Evolutionary conservation across 192 early-diverging fungal species (phyloP).

Genomic region (Lobulomyces angularis): DNA sequence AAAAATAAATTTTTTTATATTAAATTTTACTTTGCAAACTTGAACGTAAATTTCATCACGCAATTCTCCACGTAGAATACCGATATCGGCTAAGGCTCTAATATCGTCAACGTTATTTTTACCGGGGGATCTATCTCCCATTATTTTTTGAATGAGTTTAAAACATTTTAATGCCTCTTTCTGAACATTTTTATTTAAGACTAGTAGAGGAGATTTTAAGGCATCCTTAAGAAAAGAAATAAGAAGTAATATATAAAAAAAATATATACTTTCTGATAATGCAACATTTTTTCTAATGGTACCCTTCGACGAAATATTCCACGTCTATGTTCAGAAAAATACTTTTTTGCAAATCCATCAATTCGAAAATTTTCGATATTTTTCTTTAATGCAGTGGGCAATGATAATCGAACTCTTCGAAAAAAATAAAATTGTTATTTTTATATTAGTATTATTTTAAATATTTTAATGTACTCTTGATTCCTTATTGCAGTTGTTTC

Average conservation of each 20-base stretch:
- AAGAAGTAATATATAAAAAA: conserved; percentile 1
- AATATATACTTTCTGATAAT: conserved; percentile 49
- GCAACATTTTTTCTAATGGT: conserved; percentile 79
- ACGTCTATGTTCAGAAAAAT: conserved; percentile 78
- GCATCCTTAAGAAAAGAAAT: conserved; percentile 40
- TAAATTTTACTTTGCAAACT: conserved; percentile 76
- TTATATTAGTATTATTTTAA: too few relatives aligned
- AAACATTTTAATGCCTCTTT: conserved; percentile 82
- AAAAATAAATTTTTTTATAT: too few relatives aligned
- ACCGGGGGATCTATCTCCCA: conserved; percentile 53
- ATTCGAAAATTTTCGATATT: conserved; percentile 71
- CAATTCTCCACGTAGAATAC: conserved; percentile 59
- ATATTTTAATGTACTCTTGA: too few relatives aligned
- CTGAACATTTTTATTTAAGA: conserved; percentile 64
- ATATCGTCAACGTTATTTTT: conserved; percentile 42
- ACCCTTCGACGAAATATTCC: conserved; percentile 73
- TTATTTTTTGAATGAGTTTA: conserved; percentile 68
- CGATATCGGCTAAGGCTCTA: conserved; percentile 64
- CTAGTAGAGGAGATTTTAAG: conserved; percentile 66
- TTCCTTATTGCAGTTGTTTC: too few relatives aligned
- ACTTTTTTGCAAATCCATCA: conserved; percentile 79
- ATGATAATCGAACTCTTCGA: neutral
- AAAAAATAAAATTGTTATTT: too few relatives aligned
- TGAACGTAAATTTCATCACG: conserved; percentile 93
- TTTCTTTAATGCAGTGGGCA: conserved; percentile 36